Evolutionary conservation across 805 yeast genomes (phyloP).

Genomic region (Middelhovenomyces tepae): DNA sequence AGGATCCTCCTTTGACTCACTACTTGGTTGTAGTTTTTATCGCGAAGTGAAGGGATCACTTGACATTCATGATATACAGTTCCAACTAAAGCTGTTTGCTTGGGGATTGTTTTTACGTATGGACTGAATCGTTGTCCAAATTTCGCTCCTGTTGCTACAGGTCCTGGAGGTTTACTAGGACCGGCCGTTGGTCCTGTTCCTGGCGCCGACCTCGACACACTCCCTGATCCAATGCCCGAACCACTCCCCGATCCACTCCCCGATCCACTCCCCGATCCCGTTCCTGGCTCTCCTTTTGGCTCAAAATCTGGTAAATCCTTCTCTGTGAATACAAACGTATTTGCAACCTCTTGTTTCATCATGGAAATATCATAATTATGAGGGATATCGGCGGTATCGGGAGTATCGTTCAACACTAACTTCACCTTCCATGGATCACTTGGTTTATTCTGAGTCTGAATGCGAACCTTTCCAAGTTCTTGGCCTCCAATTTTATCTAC

Average conservation of each 20-base stretch:
- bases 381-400: conserved; percentile 54
- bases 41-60: conserved; percentile 68
- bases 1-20: conserved; percentile 46
- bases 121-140: conserved; percentile 47
- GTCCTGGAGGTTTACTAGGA: background rate
- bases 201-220: conserved; percentile 4
- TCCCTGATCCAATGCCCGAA: background rate
- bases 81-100: conserved; percentile 76
- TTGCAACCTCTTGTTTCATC: conserved; percentile 70
- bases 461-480: conserved; percentile 68
- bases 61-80: conserved; percentile 89
- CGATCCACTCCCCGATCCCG: too few species aligned
- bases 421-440: conserved; percentile 26
- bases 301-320: conserved; percentile 48
- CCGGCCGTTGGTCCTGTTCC: conserved; percentile 1
- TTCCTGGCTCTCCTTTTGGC: conserved; percentile 33
- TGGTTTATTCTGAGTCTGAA: conserved; percentile 39
- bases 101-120: conserved; percentile 79
- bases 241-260: too few species aligned
- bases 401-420: conserved; percentile 29
- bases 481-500: conserved; percentile 57
- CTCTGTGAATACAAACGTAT: conserved; percentile 83
- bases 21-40: conserved; percentile 59
- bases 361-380: conserved; percentile 74
- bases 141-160: conserved; percentile 15